Evolutionary conservation across 1,284 basidiomycete species (phyloP), one percentile per base, ranked within the genome.

Genomic region (Ustilago crameri): DNA sequence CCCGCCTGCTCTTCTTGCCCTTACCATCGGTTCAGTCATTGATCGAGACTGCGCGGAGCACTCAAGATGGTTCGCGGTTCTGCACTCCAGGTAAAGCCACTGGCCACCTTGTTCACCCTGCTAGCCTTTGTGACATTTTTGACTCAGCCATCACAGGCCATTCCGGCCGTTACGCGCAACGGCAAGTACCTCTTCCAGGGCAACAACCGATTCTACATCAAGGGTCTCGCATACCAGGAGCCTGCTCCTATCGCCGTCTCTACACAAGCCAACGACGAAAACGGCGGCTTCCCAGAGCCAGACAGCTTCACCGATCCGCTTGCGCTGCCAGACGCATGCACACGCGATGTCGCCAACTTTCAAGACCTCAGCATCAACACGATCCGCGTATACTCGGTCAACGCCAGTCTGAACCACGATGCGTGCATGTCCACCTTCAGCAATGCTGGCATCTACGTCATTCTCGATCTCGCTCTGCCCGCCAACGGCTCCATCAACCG

Each of bases 141-240:
- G 1, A 49, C 50, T 5, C 35, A 49, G 18, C 53, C 60, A 3
- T 46, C 69, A 2, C 15, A 22, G 3, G 60, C 69, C 22, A 67
- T 73, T 32, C 48, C 55, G 0, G 15, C 55, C 2, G 51, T 73
- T 34, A 73, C 69, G 4, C 87, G 91, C 30, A 77, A 84, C 24
- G 91, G 91, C 37, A 88, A 90, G 80, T 95, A 93, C 82, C 88
- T 95, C 32, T 95, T 92, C 85, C 80, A 85, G 43, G 87, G 87
- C 9, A 87, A 88, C 50, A 88, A 83, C 45, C 86, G 93, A 47
- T 95, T 95, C 85, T 94, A 90, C 84, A 91, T 95, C 85, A 94
- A 93, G 80, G 93, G 93, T 58, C 86, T 95, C 58, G 92, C 92
- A 23, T 96, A 96, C 84, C 93, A 95, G 84, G 88, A 89, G 62